Evolutionary conservation across 768 basidiomycete species (phyloP).

Genomic region (Thelephora ganbajun): DNA sequence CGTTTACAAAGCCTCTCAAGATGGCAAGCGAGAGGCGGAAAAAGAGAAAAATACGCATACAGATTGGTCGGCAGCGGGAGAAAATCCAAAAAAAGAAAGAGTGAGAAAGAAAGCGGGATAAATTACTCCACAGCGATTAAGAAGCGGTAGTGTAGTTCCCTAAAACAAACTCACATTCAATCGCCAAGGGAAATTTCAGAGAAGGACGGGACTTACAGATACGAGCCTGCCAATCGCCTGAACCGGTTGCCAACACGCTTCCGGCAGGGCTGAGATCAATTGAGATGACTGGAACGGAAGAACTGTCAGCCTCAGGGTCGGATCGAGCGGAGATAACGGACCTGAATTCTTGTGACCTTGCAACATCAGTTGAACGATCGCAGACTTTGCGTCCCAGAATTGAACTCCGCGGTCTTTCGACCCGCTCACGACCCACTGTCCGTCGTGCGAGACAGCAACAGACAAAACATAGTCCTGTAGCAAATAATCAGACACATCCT

Average conservation of each 20-base stretch:
- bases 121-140: not conserved
- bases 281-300: slow-evolving; percentile 40
- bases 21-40: too few relatives aligned
- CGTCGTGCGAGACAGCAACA: slow-evolving; percentile 79
- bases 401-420: slow-evolving; percentile 94
- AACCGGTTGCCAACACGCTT: slow-evolving; percentile 51
- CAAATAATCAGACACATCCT: slow-evolving; percentile 3
- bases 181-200: too few relatives aligned
- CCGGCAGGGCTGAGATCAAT: slow-evolving; percentile 55
- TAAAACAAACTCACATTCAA: not conserved
- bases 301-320: not conserved
- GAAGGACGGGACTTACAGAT: slow-evolving; percentile 35
- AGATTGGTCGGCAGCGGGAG: not conserved
- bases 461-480: slow-evolving; percentile 56
- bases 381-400: slow-evolving; percentile 75
- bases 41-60: too few relatives aligned
- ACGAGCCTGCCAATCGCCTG: slow-evolving; percentile 58
- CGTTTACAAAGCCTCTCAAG: too few relatives aligned
- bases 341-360: slow-evolving; percentile 69
- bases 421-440: slow-evolving; percentile 90
- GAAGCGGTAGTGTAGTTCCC: slow-evolving; percentile 2
- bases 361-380: slow-evolving; percentile 83
- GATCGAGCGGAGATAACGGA: slow-evolving; percentile 16
- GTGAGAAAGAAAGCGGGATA: not conserved
- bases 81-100: not conserved